phyloP scores from a whole-genome alignment of 805 yeast genomes.

The Komagataella mondaviorum region DNA sequence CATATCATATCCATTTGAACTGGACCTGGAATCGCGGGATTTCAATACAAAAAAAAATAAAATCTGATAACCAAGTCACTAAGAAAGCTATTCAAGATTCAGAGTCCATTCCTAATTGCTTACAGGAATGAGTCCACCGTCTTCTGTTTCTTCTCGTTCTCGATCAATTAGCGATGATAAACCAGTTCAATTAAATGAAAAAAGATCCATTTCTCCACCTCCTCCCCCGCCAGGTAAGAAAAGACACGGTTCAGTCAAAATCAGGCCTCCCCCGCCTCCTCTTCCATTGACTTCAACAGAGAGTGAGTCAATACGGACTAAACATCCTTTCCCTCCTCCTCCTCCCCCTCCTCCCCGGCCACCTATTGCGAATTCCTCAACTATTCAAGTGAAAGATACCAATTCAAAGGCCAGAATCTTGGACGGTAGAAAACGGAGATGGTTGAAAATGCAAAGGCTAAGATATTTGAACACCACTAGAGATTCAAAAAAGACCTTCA shows the following conservation, averaged over 20 bases:
- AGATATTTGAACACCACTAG: constrained; percentile 27
- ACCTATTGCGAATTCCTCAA: constrained; percentile 12
- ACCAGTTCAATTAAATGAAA: not conserved
- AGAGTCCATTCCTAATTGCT: not conserved
- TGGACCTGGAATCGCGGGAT: not conserved
- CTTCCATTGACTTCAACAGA: constrained; percentile 10
- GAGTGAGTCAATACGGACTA: constrained; percentile 1
- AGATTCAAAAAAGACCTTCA: constrained; percentile 7
- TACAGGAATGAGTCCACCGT: not conserved
- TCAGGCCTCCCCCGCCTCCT: constrained; percentile 22
- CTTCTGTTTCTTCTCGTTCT: not conserved
- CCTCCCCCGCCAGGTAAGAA: constrained; percentile 14
- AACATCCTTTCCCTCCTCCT: constrained; percentile 1
- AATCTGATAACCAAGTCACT: not conserved
- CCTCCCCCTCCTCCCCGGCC: constrained; percentile 3
- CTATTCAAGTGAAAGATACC: constrained; percentile 16
- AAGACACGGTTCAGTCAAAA: constrained; percentile 15
- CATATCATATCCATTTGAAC: not conserved
- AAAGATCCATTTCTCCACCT: constrained; percentile 6
- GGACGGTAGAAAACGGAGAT: constrained; percentile 32
- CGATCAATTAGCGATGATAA: not conserved
- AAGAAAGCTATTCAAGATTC: not conserved
- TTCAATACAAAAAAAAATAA: too few species aligned
- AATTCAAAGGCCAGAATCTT: constrained; percentile 15
- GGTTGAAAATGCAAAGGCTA: constrained; percentile 52